Percentiles rank a stretch among this genome's conserved stretches.
Conservation (phyloP, 2,329 filamentous ascomycete species). For the Diaporthe vexans region DNA sequence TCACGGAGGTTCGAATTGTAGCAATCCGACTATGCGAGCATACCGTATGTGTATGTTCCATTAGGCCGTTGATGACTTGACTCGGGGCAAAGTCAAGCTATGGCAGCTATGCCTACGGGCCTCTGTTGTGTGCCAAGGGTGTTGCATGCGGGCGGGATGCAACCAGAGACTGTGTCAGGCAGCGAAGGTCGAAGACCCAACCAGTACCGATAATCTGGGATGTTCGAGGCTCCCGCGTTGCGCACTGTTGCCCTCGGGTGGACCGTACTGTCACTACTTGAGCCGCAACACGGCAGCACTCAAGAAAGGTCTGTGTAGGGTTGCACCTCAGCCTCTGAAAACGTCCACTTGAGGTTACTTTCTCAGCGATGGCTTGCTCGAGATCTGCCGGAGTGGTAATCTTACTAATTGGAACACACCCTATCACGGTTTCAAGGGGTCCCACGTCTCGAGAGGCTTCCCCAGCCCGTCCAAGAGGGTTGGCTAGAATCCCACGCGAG, state of each 20-base stretch:
- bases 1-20: not conserved
- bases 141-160: not conserved
- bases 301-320: not conserved
- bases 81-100: not conserved
- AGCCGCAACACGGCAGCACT: not conserved
- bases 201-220: conserved; percentile 4
- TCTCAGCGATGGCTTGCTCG: not conserved
- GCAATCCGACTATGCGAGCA: not conserved
- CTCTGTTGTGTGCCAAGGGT: not conserved
- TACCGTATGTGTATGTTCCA: not conserved
- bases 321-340: not conserved
- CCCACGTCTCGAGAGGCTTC: not conserved
- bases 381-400: not conserved
- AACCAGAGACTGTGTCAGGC: not conserved
- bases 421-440: conserved; percentile 25
- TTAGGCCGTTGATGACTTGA: not conserved
- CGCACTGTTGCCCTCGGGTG: not conserved
- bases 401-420: not conserved
- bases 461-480: not conserved
- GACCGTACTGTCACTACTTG: not conserved
- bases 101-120: not conserved
- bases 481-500: not conserved
- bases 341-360: no score
- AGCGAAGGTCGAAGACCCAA: not conserved
- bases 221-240: not conserved